A percentile compares a stretch with the other conserved stretches of the same genome.
Evolutionary conservation across 2,329 filamentous ascomycete species (phyloP).

Genomic region (Zasmidium citrigriseum): DNA sequence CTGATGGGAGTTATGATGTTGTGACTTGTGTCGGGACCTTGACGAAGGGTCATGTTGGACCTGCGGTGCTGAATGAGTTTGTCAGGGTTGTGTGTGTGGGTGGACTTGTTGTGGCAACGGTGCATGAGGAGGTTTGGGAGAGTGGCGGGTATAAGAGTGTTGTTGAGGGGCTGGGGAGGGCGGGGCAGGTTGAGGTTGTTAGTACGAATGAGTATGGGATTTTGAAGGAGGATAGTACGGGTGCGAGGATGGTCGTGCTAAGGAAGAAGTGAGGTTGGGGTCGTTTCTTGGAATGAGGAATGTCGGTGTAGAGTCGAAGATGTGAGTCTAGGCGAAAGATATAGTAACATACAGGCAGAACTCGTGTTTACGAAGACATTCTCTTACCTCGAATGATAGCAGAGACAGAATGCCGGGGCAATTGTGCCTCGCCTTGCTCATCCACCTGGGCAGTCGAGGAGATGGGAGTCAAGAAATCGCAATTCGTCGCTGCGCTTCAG

Average conservation of each 20-base stretch:
- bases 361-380: no score
- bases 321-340: no score
- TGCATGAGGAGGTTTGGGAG: constrained; percentile 22
- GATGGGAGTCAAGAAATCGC: no score
- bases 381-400: no score
- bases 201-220: constrained; percentile 15
- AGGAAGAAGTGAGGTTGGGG: constrained; percentile 10
- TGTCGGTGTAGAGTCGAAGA: no score
- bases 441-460: no score
- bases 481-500: no score
- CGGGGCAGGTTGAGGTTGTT: constrained; percentile 12
- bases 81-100: constrained; percentile 13
- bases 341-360: no score
- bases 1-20: constrained; percentile 16
- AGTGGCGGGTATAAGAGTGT: constrained; percentile 14
- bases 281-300: no score
- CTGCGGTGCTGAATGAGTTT: constrained; percentile 13
- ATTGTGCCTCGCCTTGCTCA: no score
- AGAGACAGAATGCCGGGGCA: no score
- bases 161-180: constrained; percentile 8
- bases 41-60: constrained; percentile 22
- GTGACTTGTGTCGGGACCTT: constrained; percentile 21
- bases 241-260: constrained; percentile 20
- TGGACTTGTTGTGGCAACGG: constrained; percentile 17
- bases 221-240: constrained; percentile 11